These are phyloP conservation scores for Neofusicoccum umdonicola DNA, from an alignment of 2,329 filamentous ascomycete species.

Conservation along the genomic window DNA sequence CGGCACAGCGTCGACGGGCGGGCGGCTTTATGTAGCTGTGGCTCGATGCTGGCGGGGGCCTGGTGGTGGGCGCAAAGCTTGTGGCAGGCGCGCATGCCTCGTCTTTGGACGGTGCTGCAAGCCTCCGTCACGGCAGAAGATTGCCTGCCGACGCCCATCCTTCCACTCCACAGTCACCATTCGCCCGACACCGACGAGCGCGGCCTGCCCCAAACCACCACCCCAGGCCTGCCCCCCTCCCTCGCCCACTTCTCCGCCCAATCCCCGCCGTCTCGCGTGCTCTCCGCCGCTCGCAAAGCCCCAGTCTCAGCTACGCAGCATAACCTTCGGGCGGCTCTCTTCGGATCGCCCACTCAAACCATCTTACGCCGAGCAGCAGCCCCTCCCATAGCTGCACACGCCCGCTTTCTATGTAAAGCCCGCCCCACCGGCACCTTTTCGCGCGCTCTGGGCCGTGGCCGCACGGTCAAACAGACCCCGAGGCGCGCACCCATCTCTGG, in stretches of 20 bases:
- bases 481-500: conserved; percentile 23
- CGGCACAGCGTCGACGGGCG: not conserved
- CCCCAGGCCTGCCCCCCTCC: not conserved
- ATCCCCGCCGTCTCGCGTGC: not conserved
- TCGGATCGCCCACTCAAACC: conserved; percentile 6
- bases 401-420: conserved; percentile 11
- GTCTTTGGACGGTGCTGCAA: not conserved
- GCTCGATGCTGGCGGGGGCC: not conserved
- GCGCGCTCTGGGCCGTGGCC: not conserved
- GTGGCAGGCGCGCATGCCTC: not conserved
- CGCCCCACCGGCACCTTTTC: not conserved
- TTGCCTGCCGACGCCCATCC: conserved; percentile 13
- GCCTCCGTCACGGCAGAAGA: conserved; percentile 11
- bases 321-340: conserved; percentile 3
- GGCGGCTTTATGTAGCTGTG: not conserved
- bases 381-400: conserved; percentile 1
- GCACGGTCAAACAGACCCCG: not conserved
- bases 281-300: not conserved
- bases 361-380: conserved; percentile 12
- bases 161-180: conserved; percentile 10
- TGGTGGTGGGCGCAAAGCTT: not conserved
- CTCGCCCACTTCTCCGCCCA: not conserved
- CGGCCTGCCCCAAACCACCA: conserved; percentile 2
- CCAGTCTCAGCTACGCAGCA: not conserved
- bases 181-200: not conserved